These are phyloP conservation scores for Annulohypoxylon moriforme DNA, from an alignment of 495 filamentous ascomycete genomes.

Conservation along the genomic window DNA sequence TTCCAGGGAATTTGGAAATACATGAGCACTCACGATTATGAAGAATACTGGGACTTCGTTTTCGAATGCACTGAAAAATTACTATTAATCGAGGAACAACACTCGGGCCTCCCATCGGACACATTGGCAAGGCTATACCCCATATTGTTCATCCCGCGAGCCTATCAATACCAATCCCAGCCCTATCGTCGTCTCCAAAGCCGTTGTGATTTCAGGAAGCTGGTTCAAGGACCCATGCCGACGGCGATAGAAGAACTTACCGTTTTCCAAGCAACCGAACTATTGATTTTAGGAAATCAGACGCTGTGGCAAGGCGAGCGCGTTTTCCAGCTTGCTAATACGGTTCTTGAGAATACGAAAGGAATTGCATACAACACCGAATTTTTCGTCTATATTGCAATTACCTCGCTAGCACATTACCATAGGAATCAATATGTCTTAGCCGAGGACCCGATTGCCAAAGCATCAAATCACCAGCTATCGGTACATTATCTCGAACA, in stretches of 20 bases:
- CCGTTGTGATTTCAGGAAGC: slow-evolving; percentile 41
- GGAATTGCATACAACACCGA: slow-evolving; percentile 45
- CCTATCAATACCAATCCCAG: slow-evolving; percentile 42
- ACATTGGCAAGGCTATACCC: slow-evolving; percentile 46
- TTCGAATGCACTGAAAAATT: slow-evolving; percentile 49
- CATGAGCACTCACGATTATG: slow-evolving; percentile 47
- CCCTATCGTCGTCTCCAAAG: slow-evolving; percentile 47
- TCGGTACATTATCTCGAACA: slow-evolving; percentile 45
- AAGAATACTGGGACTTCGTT: slow-evolving; percentile 48
- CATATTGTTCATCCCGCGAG: slow-evolving; percentile 46
- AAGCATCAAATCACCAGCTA: slow-evolving; percentile 33
- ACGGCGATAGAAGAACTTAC: slow-evolving; percentile 44
- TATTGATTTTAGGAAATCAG: slow-evolving; percentile 44
- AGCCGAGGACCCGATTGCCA: slow-evolving; percentile 22
- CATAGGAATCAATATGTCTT: slow-evolving; percentile 40
- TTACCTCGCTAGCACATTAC: slow-evolving; percentile 45
- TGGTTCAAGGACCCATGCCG: slow-evolving; percentile 43
- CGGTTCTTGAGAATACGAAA: slow-evolving; percentile 45
- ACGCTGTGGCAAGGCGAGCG: slow-evolving; percentile 43
- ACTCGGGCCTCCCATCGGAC: slow-evolving; percentile 44
- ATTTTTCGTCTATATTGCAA: slow-evolving; percentile 46
- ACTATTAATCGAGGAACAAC: slow-evolving; percentile 42
- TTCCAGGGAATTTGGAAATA: slow-evolving; percentile 48
- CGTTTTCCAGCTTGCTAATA: slow-evolving; percentile 45
- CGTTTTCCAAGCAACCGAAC: slow-evolving; percentile 45